phyloP scores from a whole-genome alignment of 2,329 filamentous ascomycete genomes.

The Cercospora zeina region DNA sequence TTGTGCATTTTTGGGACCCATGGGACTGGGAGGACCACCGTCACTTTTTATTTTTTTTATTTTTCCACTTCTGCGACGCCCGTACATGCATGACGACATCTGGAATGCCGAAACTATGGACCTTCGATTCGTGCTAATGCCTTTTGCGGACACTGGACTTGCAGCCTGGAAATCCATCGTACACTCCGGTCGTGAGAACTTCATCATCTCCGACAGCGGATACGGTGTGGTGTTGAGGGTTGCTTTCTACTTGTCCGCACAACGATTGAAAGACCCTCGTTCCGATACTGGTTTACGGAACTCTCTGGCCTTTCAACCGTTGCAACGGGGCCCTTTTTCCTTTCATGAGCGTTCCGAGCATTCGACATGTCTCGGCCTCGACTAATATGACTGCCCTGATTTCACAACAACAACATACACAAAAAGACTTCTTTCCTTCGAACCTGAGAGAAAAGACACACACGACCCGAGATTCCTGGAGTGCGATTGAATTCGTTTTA shows the following conservation, averaged over 20 bases:
- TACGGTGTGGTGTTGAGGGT: slow-evolving; percentile 31
- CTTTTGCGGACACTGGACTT: slow-evolving; percentile 9
- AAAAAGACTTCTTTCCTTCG: slow-evolving; percentile 11
- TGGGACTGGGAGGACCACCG: slow-evolving; percentile 11
- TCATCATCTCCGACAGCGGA: slow-evolving; percentile 27
- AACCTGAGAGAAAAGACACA: slow-evolving; percentile 23
- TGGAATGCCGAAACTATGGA: slow-evolving; percentile 23
- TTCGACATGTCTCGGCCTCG: slow-evolving; percentile 28
- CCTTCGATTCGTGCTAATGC: slow-evolving; percentile 22
- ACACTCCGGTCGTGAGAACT: slow-evolving; percentile 29
- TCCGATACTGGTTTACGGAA: slow-evolving; percentile 25
- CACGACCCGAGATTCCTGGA: slow-evolving; percentile 23
- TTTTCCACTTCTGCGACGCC: slow-evolving; percentile 23
- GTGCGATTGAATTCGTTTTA: slow-evolving; percentile 24
- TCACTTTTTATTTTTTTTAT: too few relatives aligned
- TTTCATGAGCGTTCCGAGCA: slow-evolving; percentile 24
- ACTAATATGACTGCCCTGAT: slow-evolving; percentile 31
- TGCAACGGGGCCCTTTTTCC: slow-evolving; percentile 24
- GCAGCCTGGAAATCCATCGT: slow-evolving; percentile 31
- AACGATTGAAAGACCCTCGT: slow-evolving; percentile 20
- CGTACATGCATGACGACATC: slow-evolving; percentile 26
- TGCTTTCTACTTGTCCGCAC: slow-evolving; percentile 11
- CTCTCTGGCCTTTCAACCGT: slow-evolving; percentile 19
- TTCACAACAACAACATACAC: slow-evolving; percentile 20
- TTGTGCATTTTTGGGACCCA: slow-evolving; percentile 13